Base-by-base conservation (phyloP, 2,329 filamentous ascomycete species). In the Cadophora luteo-olivacea region DNA sequence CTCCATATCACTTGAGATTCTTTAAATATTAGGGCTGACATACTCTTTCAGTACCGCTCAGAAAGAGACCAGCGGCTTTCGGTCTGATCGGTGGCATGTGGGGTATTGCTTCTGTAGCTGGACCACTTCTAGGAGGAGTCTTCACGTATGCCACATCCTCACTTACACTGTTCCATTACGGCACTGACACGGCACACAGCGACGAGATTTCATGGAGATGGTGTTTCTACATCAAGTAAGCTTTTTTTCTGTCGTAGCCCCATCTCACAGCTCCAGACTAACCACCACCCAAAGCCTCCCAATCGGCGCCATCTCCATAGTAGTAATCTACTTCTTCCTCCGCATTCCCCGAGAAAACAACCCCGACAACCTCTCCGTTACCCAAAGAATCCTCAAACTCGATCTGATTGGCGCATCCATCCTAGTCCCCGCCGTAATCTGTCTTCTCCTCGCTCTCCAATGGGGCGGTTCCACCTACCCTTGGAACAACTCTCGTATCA, bases 271-370 rank as follows among this genome's bases (percentile, higher is more conserved):
- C 16, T 3, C 55, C 52, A n/a, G 29, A 16, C 65, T 54, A 61
- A 58, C 41, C 48, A n/a, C 36, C 24, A 32, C 12, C 19, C 41
- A 45, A 38, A 75, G 72, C 74, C 64, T 74, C 64, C 68, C 74
- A 25, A 74, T 82, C 54, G 76, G 80, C 52, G 80, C 78, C 57
- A 72, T 81, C 32, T 77, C 81, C 1, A 75, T 84, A 4, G 65
- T 76, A 1, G 68, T 82, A 32, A 70, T 81, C 22, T 73, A 83
- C 16, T 77, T 82, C 12, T 57, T 81, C 57, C 78, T 86, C 3
- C 78, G 83, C 16, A 82, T 83, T 16, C 73, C 82, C 48, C 77
- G 78, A 41, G 78, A 80, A 11, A 72, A 74, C 49, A 74, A 74
- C 57, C 70, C 72, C 3, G 67, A 74, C 5, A 72, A 72, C 11